A percentile compares a stretch with the other conserved stretches of the same genome.
These are phyloP conservation scores for Castanea sativa DNA, from an alignment of 306 rosid species.

Conservation along the genomic window DNA sequence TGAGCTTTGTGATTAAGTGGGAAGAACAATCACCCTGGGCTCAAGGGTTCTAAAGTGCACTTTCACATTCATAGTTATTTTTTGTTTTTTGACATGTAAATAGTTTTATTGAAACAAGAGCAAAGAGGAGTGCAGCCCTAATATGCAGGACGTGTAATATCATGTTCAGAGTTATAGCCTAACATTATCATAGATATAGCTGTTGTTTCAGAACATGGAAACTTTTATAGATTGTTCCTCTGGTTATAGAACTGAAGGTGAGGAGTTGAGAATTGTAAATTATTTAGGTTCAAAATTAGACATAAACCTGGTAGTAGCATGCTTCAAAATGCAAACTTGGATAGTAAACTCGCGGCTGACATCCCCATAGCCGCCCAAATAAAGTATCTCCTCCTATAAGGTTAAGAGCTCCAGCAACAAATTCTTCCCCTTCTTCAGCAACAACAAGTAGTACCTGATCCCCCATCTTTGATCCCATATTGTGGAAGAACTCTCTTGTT, in stretches of 20 bases:
- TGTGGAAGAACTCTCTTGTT: constrained; percentile 84
- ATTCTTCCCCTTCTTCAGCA: constrained; percentile 83
- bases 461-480: constrained; percentile 84
- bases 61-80: neutral
- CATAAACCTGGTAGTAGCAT: constrained; percentile 86
- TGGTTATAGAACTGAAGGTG: neutral
- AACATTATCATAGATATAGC: neutral
- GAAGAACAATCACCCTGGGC: neutral
- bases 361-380: constrained; percentile 95
- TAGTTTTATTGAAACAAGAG: too few relatives aligned
- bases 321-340: constrained; percentile 97
- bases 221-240: neutral
- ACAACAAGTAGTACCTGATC: constrained; percentile 77
- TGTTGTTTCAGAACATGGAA: neutral
- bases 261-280: neutral
- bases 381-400: constrained; percentile 92
- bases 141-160: neutral
- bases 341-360: constrained; percentile 64
- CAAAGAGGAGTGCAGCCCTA: too few relatives aligned
- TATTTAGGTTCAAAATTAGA: neutral
- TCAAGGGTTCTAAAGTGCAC: neutral
- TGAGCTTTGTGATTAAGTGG: neutral
- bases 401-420: constrained; percentile 94
- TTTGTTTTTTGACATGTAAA: too few relatives aligned
- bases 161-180: neutral